Evolutionary conservation across 768 basidiomycete genomes (phyloP).

Genomic region (Termitomyces titanicus): DNA sequence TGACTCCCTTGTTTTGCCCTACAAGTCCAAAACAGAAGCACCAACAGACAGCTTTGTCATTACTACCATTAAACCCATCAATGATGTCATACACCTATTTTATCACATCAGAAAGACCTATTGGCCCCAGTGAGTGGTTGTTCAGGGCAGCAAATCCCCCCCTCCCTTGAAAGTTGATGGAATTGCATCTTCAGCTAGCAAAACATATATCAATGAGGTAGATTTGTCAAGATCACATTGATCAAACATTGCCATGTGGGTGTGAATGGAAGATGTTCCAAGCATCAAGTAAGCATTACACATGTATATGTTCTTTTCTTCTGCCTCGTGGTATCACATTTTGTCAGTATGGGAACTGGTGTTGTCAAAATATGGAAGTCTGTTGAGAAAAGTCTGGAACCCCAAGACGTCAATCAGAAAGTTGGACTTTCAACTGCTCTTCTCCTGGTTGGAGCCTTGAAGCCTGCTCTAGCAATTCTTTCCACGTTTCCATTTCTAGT

Average conservation of each 20-base stretch:
- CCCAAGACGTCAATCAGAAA: constrained; percentile 69
- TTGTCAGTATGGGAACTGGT: constrained; percentile 68
- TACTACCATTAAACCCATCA: constrained; percentile 44
- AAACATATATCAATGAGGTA: background rate
- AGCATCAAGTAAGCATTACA: constrained; percentile 61
- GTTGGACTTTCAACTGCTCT: constrained; percentile 73
- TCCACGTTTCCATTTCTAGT: constrained; percentile 84
- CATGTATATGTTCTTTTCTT: constrained; percentile 10
- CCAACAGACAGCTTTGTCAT: constrained; percentile 26
- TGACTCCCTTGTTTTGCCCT: constrained; percentile 20
- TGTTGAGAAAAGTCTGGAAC: background rate
- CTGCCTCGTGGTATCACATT: constrained; percentile 6
- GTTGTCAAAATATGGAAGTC: constrained; percentile 23
- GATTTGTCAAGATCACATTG: background rate
- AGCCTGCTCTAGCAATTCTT: constrained; percentile 74
- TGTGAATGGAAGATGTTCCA: constrained; percentile 48
- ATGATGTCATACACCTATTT: constrained; percentile 78
- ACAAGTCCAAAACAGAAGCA: constrained; percentile 4
- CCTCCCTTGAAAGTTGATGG: constrained; percentile 27
- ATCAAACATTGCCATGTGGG: constrained; percentile 42
- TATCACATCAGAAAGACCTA: constrained; percentile 91
- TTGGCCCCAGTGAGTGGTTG: constrained; percentile 64
- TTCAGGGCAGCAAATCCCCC: constrained; percentile 51
- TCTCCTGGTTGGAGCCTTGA: constrained; percentile 82
- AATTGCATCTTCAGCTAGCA: no score